phyloP scores from a whole-genome alignment of 345 rosid species.

The Eutrema yunnanense region DNA sequence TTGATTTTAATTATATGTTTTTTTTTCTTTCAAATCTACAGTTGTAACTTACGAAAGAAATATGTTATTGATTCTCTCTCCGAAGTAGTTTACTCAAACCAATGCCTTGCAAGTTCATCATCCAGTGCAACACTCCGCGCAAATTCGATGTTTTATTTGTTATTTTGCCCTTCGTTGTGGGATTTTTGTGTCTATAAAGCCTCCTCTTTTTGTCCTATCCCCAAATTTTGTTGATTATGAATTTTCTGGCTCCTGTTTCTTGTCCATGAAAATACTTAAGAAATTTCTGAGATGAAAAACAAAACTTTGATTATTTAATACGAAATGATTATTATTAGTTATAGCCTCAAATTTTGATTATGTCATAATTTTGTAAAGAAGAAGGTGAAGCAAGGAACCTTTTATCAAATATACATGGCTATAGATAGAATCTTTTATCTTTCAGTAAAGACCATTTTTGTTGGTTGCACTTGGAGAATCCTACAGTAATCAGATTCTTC shows the following conservation, averaged over 20 bases:
- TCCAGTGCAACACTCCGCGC: slow-evolving; percentile 7
- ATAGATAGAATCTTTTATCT: too few relatives aligned
- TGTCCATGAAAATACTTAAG: not conserved
- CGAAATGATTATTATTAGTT: not conserved
- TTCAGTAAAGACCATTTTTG: too few relatives aligned
- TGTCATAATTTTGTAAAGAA: not conserved
- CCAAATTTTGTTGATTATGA: slow-evolving; percentile 19
- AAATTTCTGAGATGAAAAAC: not conserved
- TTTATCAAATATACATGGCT: too few relatives aligned
- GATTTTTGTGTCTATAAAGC: slow-evolving; percentile 17
- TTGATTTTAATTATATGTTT: not conserved
- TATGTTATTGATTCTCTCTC: slow-evolving; percentile 4
- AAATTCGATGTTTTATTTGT: not conserved
- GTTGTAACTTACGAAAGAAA: slow-evolving; percentile 9
- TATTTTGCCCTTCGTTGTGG: not conserved
- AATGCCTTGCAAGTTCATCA: slow-evolving; percentile 8
- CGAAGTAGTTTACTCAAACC: not conserved
- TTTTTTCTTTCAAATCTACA: slow-evolving; percentile 1
- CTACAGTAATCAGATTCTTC: too few relatives aligned
- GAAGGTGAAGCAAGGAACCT: too few relatives aligned
- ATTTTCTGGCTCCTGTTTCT: not conserved
- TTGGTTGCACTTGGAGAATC: too few relatives aligned
- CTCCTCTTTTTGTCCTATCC: not conserved
- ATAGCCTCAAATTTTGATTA: not conserved
- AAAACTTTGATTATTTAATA: not conserved